Percentiles rank a stretch among this genome's conserved stretches.
Evolutionary conservation across 2,329 filamentous ascomycete species (phyloP).

Genomic region (Aquanectria penicillioides): DNA sequence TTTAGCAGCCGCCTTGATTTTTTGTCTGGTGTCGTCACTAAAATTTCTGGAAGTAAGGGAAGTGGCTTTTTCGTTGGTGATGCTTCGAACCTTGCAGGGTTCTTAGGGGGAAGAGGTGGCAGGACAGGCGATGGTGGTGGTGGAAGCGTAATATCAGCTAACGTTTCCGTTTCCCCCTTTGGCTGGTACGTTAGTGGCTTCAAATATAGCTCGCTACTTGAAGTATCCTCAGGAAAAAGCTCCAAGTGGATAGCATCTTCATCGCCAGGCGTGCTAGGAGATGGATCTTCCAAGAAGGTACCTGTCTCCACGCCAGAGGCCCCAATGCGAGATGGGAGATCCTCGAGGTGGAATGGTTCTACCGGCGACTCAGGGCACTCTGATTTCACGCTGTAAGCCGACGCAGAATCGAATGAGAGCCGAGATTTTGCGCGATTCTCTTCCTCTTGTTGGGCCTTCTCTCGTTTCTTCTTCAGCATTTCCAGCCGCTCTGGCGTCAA

Average conservation of each 20-base stretch:
- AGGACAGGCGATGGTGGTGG: constrained; percentile 25
- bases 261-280: constrained; percentile 6
- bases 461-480: constrained; percentile 52
- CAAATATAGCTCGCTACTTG: too few species aligned
- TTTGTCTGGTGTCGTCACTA: too few species aligned
- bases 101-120: constrained; percentile 35
- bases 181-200: not conserved
- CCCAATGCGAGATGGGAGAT: constrained; percentile 55
- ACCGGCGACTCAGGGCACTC: constrained; percentile 50
- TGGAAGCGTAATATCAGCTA: not conserved
- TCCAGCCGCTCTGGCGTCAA: constrained; percentile 63
- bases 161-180: constrained; percentile 8
- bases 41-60: not conserved
- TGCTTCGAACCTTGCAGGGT: constrained; percentile 28
- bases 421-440: constrained; percentile 27
- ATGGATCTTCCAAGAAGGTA: constrained; percentile 18
- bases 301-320: constrained; percentile 42
- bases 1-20: too few species aligned
- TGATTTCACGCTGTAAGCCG: constrained; percentile 29
- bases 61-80: constrained; percentile 10
- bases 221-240: too few species aligned
- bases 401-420: constrained; percentile 36
- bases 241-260: constrained; percentile 12
- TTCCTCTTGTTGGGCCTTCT: constrained; percentile 38
- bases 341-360: constrained; percentile 62